Conservation (phyloP, 495 filamentous ascomycete species). For the Neurospora discreta region DNA sequence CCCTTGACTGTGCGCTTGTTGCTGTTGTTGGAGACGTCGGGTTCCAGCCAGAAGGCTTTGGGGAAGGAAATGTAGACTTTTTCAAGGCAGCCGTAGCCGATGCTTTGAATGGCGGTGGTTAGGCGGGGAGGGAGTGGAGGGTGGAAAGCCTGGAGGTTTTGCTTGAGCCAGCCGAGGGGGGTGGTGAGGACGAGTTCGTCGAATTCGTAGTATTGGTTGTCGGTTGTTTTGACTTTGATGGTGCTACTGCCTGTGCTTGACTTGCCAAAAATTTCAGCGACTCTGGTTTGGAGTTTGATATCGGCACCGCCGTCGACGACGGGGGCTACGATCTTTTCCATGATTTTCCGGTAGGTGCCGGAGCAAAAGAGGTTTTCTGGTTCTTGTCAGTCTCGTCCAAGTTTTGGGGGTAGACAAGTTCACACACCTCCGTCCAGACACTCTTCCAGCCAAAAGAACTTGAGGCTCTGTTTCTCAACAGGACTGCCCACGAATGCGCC, state of each 20-base stretch:
- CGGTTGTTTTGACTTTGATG: conserved; percentile 44
- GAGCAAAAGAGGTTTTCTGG: conserved; percentile 82
- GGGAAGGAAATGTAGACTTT: conserved; percentile 89
- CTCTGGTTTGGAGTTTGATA: conserved; percentile 42
- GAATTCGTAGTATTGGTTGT: conserved; percentile 46
- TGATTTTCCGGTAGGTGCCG: conserved; percentile 70
- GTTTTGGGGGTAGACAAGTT: neutral
- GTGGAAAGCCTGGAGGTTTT: conserved; percentile 55
- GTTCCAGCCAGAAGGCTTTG: conserved; percentile 44
- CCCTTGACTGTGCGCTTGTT: conserved; percentile 27
- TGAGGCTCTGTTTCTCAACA: conserved; percentile 69
- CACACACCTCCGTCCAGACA: conserved; percentile 75
- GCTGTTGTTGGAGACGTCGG: neutral
- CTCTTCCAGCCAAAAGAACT: conserved; percentile 92
- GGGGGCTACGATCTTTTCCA: conserved; percentile 53
- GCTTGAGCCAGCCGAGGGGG: conserved; percentile 84
- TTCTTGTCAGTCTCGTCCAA: conserved; percentile 1
- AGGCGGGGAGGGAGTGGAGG: conserved; percentile 60
- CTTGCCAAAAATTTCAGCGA: conserved; percentile 36
- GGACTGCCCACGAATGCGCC: conserved; percentile 78
- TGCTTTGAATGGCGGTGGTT: conserved; percentile 56
- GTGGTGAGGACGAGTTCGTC: conserved; percentile 80
- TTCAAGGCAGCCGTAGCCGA: conserved; percentile 82
- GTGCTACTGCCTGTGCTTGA: conserved; percentile 23
- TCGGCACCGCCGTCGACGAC: conserved; percentile 47